Conservation (phyloP, 352 stramenopile genomes). For the Phytophthora sojae region DNA sequence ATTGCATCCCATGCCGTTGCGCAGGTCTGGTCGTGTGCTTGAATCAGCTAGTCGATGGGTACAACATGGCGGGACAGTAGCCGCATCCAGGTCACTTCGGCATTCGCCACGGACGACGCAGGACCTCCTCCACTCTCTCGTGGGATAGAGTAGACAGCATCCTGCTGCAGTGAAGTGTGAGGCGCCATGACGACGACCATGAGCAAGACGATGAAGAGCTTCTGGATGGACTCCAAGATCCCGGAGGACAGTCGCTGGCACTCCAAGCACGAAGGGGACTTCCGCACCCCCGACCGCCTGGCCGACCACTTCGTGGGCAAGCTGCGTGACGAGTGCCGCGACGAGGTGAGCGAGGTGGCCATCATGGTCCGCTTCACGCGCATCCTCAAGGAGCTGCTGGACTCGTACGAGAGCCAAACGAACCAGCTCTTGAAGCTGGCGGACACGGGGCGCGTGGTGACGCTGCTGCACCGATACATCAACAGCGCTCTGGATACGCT, state of each 20-base stretch:
- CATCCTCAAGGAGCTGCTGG: slow-evolving; percentile 35
- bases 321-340: slow-evolving; percentile 19
- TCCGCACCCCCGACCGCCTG: slow-evolving; percentile 26
- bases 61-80: neutral
- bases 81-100: neutral
- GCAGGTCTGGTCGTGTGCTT: neutral
- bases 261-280: slow-evolving; percentile 30
- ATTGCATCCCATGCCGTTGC: neutral
- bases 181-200: slow-evolving; percentile 15
- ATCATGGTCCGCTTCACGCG: slow-evolving; percentile 39
- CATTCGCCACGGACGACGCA: neutral
- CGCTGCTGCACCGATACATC: slow-evolving; percentile 39
- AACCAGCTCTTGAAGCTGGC: slow-evolving; percentile 43
- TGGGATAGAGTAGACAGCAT: neutral
- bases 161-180: neutral
- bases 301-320: slow-evolving; percentile 38
- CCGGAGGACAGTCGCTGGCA: slow-evolving; percentile 38
- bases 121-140: neutral
- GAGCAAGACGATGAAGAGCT: slow-evolving; percentile 37
- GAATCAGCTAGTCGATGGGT: slow-evolving; percentile 1
- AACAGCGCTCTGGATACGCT: slow-evolving; percentile 32
- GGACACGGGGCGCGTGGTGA: slow-evolving; percentile 37
- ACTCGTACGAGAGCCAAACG: slow-evolving; percentile 42
- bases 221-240: slow-evolving; percentile 45
- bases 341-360: slow-evolving; percentile 27